These are phyloP conservation scores for Phytophthora pini DNA, from an alignment of 352 stramenopile species.

Conservation along the genomic window DNA sequence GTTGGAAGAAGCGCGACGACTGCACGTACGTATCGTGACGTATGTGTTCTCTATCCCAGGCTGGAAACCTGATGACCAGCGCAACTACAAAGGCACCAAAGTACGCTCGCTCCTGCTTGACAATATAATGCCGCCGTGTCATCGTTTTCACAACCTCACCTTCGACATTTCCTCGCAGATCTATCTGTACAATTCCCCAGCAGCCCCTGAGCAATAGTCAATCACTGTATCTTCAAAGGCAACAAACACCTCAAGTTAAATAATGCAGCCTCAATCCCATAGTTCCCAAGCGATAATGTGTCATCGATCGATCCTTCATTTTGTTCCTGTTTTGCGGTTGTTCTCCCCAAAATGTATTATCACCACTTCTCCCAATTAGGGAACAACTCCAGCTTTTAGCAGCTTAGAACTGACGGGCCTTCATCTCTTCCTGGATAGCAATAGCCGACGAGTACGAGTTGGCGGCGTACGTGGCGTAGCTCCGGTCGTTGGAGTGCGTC, in stretches of 20 bases:
- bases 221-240: constrained; percentile 8
- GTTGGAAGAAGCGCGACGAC: constrained; percentile 66
- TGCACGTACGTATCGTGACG: constrained; percentile 76
- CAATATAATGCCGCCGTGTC: neutral
- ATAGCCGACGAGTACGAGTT: constrained; percentile 90
- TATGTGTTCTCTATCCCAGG: constrained; percentile 87
- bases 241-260: constrained; percentile 4
- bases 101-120: constrained; percentile 33
- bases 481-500: constrained; percentile 70
- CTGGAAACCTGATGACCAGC: constrained; percentile 60
- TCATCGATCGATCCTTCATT: constrained; percentile 35
- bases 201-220: constrained; percentile 12
- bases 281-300: constrained; percentile 10
- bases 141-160: constrained; percentile 3
- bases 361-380: constrained; percentile 5
- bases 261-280: neutral
- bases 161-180: constrained; percentile 36
- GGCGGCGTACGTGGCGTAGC: constrained; percentile 83
- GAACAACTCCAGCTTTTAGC: constrained; percentile 1
- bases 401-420: constrained; percentile 80
- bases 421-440: constrained; percentile 80
- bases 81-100: constrained; percentile 88
- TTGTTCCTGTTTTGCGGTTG: constrained; percentile 19
- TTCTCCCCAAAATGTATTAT: constrained; percentile 8
- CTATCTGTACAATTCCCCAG: constrained; percentile 62